Base-by-base conservation (phyloP, 768 basidiomycete genomes). In the Wakefieldia striispora region DNA sequence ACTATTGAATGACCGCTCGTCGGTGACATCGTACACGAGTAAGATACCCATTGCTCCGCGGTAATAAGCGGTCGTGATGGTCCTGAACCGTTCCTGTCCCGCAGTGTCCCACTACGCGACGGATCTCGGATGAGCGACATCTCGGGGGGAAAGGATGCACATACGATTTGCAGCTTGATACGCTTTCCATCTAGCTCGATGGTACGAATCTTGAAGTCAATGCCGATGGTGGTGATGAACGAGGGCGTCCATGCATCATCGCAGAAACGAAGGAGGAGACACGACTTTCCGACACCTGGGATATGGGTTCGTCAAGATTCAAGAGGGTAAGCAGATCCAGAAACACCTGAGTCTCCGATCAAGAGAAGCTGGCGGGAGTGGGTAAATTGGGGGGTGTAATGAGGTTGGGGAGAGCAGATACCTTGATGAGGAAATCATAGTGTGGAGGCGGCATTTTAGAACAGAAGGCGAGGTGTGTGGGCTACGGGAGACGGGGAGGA, bases 211-310 rank as follows among this genome's bases (percentile, higher is more conserved):
- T 95, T 95, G 80, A 97, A 97, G 82, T 97, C 94, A 59, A 97
- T 95, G 51, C 95, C 97, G 70, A 99, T 99, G 49, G 97, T 99
- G 49, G 95, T 97, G 73, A 97, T 98, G 77, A 97, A 98, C 38
- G 91, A 94, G 41, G 95, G 95, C 29, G 97, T 98, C 94, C 95
- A 99, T 56, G 95, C 91, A 72, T 99, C 97, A 76, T 98, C 97
- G 68, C 94, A 97, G 83, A 99, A 99, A 57, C 93, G 88, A 53
- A 93, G 81, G 45, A 94, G 77, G n/a, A 94, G 79, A 74, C 91
- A 93, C 23, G 95, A 98, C 78, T 99, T 95, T 55, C 95, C 93
- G 61, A 97, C 95, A 72, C 93, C 93, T 86, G 59, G 44, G 26
- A 40, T 41, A 45, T 47, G 46, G 16, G 20, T 59, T 29, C 35